These are phyloP conservation scores for Delonix regia DNA, from an alignment of 306 rosid genomes.

Conservation along the genomic window DNA sequence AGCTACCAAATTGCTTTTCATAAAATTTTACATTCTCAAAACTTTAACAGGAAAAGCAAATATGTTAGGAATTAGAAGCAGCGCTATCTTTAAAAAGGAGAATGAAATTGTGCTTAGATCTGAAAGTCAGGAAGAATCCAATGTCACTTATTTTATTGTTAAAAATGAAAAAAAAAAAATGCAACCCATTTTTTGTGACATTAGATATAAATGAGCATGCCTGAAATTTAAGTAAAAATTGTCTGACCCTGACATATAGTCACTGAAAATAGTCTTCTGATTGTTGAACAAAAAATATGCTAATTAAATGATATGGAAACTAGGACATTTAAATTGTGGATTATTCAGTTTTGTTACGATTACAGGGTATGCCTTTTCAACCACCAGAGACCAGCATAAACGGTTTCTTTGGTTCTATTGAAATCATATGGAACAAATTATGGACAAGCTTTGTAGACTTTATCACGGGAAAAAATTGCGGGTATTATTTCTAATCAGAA, in stretches of 20 bases:
- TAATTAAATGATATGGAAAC: background rate
- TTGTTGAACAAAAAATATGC: background rate
- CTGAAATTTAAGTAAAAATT: background rate
- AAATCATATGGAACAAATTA: slow-evolving; percentile 62
- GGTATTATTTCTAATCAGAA: slow-evolving; percentile 49
- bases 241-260: background rate
- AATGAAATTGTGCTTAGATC: background rate
- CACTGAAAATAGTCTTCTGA: background rate
- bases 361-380: slow-evolving; percentile 74
- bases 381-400: slow-evolving; percentile 58
- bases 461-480: slow-evolving; percentile 78
- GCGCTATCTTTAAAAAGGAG: background rate
- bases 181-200: background rate
- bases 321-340: slow-evolving; percentile 20
- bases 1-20: background rate
- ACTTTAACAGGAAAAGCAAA: background rate
- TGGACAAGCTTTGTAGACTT: slow-evolving; percentile 63
- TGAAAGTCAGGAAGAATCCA: background rate
- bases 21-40: background rate
- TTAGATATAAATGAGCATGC: background rate
- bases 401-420: slow-evolving; percentile 72
- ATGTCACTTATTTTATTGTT: background rate
- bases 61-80: background rate
- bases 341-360: slow-evolving; percentile 25
- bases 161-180: background rate